Base-by-base conservation (phyloP, 2,329 filamentous ascomycete species). In the Colletotrichum acutatum region DNA sequence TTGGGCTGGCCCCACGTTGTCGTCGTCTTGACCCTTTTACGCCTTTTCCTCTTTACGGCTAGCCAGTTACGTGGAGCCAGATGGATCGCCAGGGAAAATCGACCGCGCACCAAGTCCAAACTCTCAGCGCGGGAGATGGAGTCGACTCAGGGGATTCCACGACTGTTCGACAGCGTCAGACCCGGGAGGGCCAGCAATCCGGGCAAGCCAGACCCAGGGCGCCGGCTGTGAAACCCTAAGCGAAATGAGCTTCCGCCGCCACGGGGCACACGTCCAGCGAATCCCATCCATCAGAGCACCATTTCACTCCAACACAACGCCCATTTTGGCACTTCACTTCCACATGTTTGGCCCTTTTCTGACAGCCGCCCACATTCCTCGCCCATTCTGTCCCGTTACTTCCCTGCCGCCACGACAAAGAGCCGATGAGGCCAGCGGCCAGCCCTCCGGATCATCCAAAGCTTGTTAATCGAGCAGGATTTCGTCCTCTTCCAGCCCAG, bases 231-330 rank as follows among this genome's bases (percentile, higher is more conserved):
- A 74, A 74, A 68, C 71, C 68, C 49, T 69, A 75, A 75, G 72
- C 74, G 74, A 75, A 67, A 75, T 75, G 68, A 74, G 60, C 69
- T 71, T 14, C 72, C 64, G 72, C 68, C 63, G 61, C 70, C 73
- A 58, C 70, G 68, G 73, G 62, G 67, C 70, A 74, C 19, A 49
- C 26, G 19, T 26, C 66, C 61, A 64, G 34, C 71, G 30, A 70
- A 71, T 71, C 56, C 60, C 71, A 42, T 66, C 49, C 53, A 58
- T 57, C 30, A 71, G 42, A 49, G 42, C 16, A 9, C 16, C 42
- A 49, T 49, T 49, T 49, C 42, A n/a, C 19, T 71, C 66, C 37
- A 69, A 54, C 34, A 53, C 30, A 28, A 54, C 37, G 57, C 58
- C 68, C n/a, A 57, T 69, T 64, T n/a, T 63, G 69, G 58, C 53